These are phyloP conservation scores for Nakataea oryzae DNA, from an alignment of 2,329 filamentous ascomycete species.

Conservation along the genomic window DNA sequence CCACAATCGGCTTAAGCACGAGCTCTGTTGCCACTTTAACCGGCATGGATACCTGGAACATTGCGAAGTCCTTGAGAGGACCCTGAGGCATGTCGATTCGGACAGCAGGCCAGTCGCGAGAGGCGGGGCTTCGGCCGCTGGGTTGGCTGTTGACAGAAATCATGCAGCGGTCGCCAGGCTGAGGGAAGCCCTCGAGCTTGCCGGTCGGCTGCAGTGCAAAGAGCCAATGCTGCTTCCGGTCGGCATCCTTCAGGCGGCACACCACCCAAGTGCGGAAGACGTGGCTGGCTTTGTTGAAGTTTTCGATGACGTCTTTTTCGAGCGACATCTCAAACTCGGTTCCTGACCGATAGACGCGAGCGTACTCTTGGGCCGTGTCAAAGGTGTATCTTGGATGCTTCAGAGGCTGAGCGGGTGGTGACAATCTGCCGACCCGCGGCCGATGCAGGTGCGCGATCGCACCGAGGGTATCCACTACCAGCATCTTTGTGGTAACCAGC, in stretches of 20 bases:
- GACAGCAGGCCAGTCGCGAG: neutral
- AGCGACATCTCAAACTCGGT: constrained; percentile 8
- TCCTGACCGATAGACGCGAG: constrained; percentile 5
- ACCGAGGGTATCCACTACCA: neutral
- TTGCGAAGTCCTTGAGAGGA: constrained; percentile 1
- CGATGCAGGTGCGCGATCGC: neutral
- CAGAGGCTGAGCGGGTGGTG: neutral
- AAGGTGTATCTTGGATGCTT: constrained; percentile 1
- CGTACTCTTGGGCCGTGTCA: constrained; percentile 8
- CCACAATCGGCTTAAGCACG: neutral
- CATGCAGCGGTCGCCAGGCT: constrained; percentile 5
- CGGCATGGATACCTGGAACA: constrained; percentile 6
- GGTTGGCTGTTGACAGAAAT: neutral
- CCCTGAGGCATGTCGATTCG: neutral
- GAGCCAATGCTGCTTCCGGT: constrained; percentile 9
- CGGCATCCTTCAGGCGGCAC: neutral
- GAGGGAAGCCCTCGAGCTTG: constrained; percentile 5
- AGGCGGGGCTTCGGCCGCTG: neutral
- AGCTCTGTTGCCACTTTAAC: neutral
- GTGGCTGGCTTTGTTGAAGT: constrained; percentile 22
- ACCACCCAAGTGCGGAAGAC: constrained; percentile 9
- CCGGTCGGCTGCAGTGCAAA: constrained; percentile 6
- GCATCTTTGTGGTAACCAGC: too few species aligned
- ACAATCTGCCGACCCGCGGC: neutral
- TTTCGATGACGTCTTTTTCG: constrained; percentile 15